Evolutionary conservation across 176 grass and related monocot species (phyloP).

Genomic region (Stipa capillata): DNA sequence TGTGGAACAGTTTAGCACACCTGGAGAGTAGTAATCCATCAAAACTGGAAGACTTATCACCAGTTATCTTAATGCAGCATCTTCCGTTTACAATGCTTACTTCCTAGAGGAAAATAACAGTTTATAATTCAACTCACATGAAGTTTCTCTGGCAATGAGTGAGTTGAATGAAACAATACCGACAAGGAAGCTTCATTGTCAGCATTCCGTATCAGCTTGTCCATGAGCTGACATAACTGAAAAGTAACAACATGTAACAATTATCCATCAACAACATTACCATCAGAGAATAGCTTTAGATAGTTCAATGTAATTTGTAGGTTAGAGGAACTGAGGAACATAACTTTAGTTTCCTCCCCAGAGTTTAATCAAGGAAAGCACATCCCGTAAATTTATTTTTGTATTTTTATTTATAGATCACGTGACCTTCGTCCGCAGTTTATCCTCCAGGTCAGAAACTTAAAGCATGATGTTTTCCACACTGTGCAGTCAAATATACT

Average conservation of each 20-base stretch:
- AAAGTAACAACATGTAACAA: conserved; percentile 7
- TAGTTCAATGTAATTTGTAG: neutral
- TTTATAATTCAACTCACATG: conserved; percentile 5
- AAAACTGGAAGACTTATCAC: conserved; percentile 26
- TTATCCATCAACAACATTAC: neutral
- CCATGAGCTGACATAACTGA: conserved; percentile 76
- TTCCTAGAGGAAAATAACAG: conserved; percentile 46
- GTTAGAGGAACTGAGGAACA: neutral
- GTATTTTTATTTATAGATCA: neutral
- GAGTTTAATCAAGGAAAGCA: neutral
- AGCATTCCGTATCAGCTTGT: conserved; percentile 44
- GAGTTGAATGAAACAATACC: conserved; percentile 49
- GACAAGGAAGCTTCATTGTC: conserved; percentile 44
- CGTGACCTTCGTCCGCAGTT: neutral
- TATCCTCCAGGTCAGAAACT: neutral
- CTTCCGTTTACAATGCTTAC: conserved; percentile 67
- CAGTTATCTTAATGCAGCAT: conserved; percentile 51
- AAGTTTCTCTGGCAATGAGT: conserved; percentile 14
- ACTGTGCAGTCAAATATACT: neutral
- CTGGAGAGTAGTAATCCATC: conserved; percentile 65
- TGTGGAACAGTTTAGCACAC: conserved; percentile 11
- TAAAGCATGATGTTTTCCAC: neutral
- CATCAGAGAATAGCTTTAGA: neutral
- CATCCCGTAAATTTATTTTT: neutral
- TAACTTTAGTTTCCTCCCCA: neutral